Evolutionary conservation across 73 alveolate species (phyloP), one percentile per base, ranked within the genome.

Genomic region (Stentor coeruleus): DNA sequence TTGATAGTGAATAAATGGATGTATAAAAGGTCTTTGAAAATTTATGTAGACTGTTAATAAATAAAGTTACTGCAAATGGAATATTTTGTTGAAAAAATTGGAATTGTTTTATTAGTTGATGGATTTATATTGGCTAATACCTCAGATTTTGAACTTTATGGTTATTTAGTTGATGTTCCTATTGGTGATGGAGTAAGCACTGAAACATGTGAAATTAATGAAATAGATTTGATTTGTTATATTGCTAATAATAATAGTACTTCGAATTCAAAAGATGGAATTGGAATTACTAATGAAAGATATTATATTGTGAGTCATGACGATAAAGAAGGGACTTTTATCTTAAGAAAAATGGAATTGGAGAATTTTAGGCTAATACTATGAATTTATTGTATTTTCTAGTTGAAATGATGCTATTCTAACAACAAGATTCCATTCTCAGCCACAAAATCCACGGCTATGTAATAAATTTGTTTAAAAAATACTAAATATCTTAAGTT

Each of bases 281-380:
- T 66, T 40, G 33, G 79, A 33, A 66, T 66, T 26, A 0, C 2
- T 1, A 66, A 66, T 66, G 79, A 66, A 33, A 66, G 33, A 33
- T 66, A 66, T 40, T 66, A 28, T 66, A 20, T 26, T 20, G 79
- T 66, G 40, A 66, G 37, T 40, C 14, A 33, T 31, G 79, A 66
- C 39, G 42, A 66, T 14, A 31, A 20, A 2, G 37, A 31, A 66
- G 40, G 37, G 26, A 20, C 39, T 31, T 66, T 31, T 66, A 66
- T 40, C 41, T 66, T 20, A 66, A 66, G 39, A 66, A 66, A 33
- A 66, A 66, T 40, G 79, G 79, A 66, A 40, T 37, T 66, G 79
- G 79, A 28, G 79, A 37, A 28, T 66, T 37, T 40, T 28, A 28
- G 20, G 79, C 37, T 26, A 66, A 31, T 20, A 26, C 39, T 20